phyloP scores from a whole-genome alignment of 2,329 filamentous ascomycete genomes.

The Talaromyces sp. region DNA sequence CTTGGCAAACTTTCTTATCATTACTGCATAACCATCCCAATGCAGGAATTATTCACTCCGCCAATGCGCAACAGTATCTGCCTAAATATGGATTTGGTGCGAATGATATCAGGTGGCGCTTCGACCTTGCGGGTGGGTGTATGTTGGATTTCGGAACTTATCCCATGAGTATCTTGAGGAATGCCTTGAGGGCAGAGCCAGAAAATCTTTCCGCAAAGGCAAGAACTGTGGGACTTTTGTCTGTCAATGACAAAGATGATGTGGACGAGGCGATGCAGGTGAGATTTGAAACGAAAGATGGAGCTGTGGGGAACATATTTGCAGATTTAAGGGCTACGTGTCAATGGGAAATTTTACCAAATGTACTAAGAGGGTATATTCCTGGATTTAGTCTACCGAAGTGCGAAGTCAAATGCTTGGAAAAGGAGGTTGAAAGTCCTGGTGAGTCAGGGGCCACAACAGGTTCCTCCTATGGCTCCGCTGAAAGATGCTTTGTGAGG shows the following conservation, averaged over 20 bases:
- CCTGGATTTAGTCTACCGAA: conserved; percentile 23
- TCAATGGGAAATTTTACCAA: conserved; percentile 16
- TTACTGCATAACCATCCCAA: neutral
- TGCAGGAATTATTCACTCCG: conserved; percentile 39
- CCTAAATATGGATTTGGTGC: conserved; percentile 35
- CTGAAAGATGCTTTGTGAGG: conserved; percentile 6
- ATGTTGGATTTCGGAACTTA: conserved; percentile 45
- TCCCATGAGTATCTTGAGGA: conserved; percentile 41
- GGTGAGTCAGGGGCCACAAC: too few species aligned
- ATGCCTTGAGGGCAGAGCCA: conserved; percentile 46
- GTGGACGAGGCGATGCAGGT: conserved; percentile 30
- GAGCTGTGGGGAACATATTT: conserved; percentile 15
- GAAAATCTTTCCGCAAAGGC: conserved; percentile 33
- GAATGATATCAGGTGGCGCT: conserved; percentile 51
- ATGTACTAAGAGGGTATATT: conserved; percentile 4
- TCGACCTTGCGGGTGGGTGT: conserved; percentile 47
- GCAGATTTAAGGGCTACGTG: conserved; percentile 16
- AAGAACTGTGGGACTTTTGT: conserved; percentile 37
- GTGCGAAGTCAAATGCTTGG: conserved; percentile 18
- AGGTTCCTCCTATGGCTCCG: too few species aligned
- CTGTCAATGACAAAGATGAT: conserved; percentile 32
- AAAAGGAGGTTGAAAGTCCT: conserved; percentile 10
- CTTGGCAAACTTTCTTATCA: conserved; percentile 45
- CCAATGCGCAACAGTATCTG: conserved; percentile 42
- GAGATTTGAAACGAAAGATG: conserved; percentile 14